Evolutionary conservation across 306 rosid genomes (phyloP).

Genomic region (Alnus glutinosa): DNA sequence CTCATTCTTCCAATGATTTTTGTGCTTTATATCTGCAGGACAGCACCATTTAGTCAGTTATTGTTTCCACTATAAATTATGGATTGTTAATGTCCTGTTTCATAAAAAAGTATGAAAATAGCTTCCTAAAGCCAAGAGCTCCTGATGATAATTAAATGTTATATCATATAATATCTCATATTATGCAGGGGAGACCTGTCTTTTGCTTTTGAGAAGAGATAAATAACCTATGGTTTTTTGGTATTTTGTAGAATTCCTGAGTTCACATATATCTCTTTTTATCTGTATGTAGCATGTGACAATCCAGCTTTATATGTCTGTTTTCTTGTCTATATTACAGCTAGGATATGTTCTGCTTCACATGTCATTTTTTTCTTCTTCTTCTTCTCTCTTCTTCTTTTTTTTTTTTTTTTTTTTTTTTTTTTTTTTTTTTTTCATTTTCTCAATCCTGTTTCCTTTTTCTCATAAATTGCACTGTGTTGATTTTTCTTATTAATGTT

Average conservation of each 20-base stretch:
- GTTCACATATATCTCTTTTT: neutral
- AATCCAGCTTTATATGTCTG: neutral
- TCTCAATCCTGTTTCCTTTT: slow-evolving; percentile 7
- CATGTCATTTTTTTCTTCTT: neutral
- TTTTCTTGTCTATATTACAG: slow-evolving; percentile 6
- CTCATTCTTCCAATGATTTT: slow-evolving; percentile 7
- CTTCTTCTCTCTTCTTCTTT: neutral
- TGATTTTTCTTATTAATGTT: slow-evolving; percentile 29
- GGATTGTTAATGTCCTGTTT: slow-evolving; percentile 5
- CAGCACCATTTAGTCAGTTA: neutral
- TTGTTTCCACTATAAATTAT: neutral
- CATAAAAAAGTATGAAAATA: slow-evolving; percentile 4
- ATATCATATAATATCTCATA: slow-evolving; percentile 2
- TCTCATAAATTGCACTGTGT: slow-evolving; percentile 2
- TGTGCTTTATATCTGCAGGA: neutral
- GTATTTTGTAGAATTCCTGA: neutral
- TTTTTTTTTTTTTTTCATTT: neutral
- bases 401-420: neutral
- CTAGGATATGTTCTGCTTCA: neutral
- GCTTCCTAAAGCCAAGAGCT: slow-evolving; percentile 4
- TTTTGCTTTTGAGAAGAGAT: slow-evolving; percentile 20
- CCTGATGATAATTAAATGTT: slow-evolving; percentile 10
- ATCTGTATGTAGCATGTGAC: neutral
- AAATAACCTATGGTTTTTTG: neutral
- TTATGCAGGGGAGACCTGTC: slow-evolving; percentile 7